Evolutionary conservation across 306 rosid genomes (phyloP).

Genomic region (Datisca glomerata): DNA sequence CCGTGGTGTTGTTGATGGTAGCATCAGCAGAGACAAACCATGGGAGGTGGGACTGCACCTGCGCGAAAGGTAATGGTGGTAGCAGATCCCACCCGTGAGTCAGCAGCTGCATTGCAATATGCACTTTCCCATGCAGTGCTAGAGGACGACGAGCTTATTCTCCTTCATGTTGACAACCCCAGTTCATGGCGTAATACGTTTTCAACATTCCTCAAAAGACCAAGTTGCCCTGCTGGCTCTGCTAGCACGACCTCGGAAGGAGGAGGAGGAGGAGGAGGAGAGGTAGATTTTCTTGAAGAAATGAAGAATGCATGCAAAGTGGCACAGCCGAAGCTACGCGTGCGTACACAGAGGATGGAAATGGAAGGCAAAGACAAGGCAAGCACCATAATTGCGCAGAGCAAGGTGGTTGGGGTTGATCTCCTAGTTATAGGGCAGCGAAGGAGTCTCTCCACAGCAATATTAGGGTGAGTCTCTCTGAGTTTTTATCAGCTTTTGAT

Average conservation of each 20-base stretch:
- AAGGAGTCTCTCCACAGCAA: constrained; percentile 42
- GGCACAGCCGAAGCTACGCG: constrained; percentile 32
- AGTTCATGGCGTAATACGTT: constrained; percentile 36
- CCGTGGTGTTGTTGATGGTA: constrained; percentile 6
- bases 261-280: constrained; percentile 22
- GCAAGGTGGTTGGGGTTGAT: constrained; percentile 30
- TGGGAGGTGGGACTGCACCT: constrained; percentile 16
- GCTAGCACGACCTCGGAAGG: constrained; percentile 13
- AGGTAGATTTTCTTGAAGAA: constrained; percentile 48
- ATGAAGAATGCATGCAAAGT: constrained; percentile 43
- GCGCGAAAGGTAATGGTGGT: constrained; percentile 54
- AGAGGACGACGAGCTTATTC: constrained; percentile 63
- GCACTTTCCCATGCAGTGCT: constrained; percentile 43
- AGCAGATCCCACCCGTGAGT: constrained; percentile 62
- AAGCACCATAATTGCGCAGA: constrained; percentile 27
- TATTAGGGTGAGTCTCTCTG: constrained; percentile 43
- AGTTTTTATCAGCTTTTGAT: neutral
- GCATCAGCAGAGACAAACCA: constrained; percentile 8
- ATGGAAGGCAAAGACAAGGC: constrained; percentile 48
- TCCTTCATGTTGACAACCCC: constrained; percentile 44
- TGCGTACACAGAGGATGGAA: constrained; percentile 25
- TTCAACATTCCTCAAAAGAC: constrained; percentile 41
- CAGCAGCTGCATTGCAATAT: constrained; percentile 59
- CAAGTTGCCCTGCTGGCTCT: constrained; percentile 15
- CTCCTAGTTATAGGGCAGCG: constrained; percentile 56